These are phyloP conservation scores for Pleodorina starrii DNA, from an alignment of 139 green algal genomes.

Conservation along the genomic window DNA sequence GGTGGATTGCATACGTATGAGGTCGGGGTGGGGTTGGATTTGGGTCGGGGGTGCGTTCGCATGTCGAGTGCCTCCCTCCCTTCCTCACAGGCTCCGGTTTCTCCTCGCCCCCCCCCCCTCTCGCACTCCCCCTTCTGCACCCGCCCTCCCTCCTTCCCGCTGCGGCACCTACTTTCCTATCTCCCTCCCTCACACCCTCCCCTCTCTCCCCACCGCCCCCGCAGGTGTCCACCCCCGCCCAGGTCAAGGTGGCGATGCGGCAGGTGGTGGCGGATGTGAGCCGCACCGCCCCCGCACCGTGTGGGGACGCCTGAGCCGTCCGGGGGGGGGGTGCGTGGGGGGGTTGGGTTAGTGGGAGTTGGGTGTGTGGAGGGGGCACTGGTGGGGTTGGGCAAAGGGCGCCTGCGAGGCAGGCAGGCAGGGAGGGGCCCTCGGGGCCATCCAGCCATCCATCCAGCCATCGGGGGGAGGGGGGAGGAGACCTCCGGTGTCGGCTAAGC, in stretches of 20 bases:
- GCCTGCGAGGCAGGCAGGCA: no score
- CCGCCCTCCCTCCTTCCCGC: neutral
- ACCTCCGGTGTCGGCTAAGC: no score
- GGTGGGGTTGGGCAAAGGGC: no score
- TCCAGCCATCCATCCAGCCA: no score
- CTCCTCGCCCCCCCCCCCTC: neutral
- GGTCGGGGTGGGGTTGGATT: no score
- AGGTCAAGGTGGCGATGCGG: slow-evolving; percentile 66
- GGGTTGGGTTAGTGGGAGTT: no score
- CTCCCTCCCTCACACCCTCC: neutral
- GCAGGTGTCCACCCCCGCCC: slow-evolving; percentile 68
- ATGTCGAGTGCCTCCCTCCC: neutral
- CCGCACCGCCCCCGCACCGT: neutral
- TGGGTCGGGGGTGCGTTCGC: neutral
- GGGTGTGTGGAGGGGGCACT: no score
- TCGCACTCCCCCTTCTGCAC: neutral
- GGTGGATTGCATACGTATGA: neutral
- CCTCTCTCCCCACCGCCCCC: neutral
- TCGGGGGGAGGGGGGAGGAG: no score
- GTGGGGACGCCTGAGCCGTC: neutral
- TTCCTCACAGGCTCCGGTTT: neutral
- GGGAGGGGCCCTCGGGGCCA: no score
- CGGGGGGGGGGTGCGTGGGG: no score
- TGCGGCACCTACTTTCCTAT: no score
- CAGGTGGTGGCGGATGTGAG: slow-evolving; percentile 45